These are phyloP conservation scores for Paraphaeosphaeria minitans DNA, from an alignment of 2,329 filamentous ascomycete genomes.

Conservation along the genomic window DNA sequence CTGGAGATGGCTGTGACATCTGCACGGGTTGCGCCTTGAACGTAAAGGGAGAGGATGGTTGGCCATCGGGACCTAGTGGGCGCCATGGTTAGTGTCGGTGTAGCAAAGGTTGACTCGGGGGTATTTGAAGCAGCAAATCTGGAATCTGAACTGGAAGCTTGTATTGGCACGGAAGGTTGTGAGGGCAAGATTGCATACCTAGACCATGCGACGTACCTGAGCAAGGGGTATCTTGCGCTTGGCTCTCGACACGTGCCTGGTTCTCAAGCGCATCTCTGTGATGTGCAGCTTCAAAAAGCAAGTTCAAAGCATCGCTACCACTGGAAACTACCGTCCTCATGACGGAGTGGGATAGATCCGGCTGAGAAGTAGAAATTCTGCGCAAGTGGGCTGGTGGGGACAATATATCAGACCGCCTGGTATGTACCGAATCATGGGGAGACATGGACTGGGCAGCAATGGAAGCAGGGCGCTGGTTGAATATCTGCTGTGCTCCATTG, in stretches of 20 bases:
- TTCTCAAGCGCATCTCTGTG: conserved; percentile 45
- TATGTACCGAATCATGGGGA: conserved; percentile 34
- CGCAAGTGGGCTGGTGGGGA: conserved; percentile 37
- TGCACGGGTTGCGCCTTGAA: conserved; percentile 44
- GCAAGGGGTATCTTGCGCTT: conserved; percentile 45
- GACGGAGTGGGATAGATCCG: conserved; percentile 48
- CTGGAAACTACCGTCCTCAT: conserved; percentile 59
- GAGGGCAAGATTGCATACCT: background rate
- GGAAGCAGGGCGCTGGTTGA: conserved; percentile 28
- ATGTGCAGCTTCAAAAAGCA: conserved; percentile 58
- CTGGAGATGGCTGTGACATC: conserved; percentile 46
- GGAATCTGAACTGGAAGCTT: background rate
- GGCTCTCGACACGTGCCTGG: conserved; percentile 41
- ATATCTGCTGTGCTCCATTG: conserved; percentile 12
- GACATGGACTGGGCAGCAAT: conserved; percentile 31
- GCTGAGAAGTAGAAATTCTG: conserved; percentile 40
- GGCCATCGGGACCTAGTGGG: conserved; percentile 18
- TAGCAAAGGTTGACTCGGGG: background rate
- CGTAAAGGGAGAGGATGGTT: conserved; percentile 37
- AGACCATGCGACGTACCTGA: conserved; percentile 30
- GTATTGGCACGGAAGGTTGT: background rate
- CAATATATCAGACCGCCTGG: conserved; percentile 35
- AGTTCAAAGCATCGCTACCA: conserved; percentile 59
- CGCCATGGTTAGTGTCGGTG: background rate
- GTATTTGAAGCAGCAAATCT: background rate